These are phyloP conservation scores for Paecilomyces fulvus DNA, from an alignment of 2,329 filamentous ascomycete genomes.

Conservation along the genomic window DNA sequence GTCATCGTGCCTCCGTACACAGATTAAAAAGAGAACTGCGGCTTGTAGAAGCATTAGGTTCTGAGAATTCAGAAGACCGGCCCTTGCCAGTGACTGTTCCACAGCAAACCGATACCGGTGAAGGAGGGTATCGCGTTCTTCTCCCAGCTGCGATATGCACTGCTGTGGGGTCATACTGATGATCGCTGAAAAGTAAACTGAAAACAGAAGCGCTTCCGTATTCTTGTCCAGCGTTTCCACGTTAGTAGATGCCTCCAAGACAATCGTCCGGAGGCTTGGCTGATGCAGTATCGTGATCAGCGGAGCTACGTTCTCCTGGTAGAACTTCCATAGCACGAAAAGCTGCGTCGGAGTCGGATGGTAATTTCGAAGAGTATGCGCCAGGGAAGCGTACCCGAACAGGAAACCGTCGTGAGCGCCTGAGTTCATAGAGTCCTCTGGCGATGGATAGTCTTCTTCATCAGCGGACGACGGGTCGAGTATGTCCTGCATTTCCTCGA, in stretches of 20 bases:
- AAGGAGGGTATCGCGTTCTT: conserved; percentile 43
- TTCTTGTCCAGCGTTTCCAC: conserved; percentile 44
- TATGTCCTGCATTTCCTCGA: conserved; percentile 55
- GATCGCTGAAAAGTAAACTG: conserved; percentile 53
- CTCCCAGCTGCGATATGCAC: conserved; percentile 39
- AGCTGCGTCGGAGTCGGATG: conserved; percentile 48
- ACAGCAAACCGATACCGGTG: conserved; percentile 53
- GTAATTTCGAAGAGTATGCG: conserved; percentile 46
- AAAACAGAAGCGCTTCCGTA: conserved; percentile 51
- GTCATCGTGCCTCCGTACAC: conserved; percentile 34
- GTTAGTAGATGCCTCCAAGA: conserved; percentile 43
- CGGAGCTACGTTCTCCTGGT: conserved; percentile 54
- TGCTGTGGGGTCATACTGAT: conserved; percentile 33
- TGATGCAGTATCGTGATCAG: conserved; percentile 53
- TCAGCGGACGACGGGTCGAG: conserved; percentile 51
- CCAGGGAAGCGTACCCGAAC: conserved; percentile 52
- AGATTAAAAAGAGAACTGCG: conserved; percentile 52
- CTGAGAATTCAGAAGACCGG: conserved; percentile 54
- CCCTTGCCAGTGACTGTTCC: conserved; percentile 56
- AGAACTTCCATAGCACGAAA: conserved; percentile 48
- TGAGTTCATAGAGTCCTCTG: conserved; percentile 28
- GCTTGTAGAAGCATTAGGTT: conserved; percentile 56
- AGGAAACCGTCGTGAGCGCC: conserved; percentile 50
- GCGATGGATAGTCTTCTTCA: conserved; percentile 45
- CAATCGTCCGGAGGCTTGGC: conserved; percentile 43